phyloP scores from a whole-genome alignment of 78 protist species.

The Salpingoeca rosetta region DNA sequence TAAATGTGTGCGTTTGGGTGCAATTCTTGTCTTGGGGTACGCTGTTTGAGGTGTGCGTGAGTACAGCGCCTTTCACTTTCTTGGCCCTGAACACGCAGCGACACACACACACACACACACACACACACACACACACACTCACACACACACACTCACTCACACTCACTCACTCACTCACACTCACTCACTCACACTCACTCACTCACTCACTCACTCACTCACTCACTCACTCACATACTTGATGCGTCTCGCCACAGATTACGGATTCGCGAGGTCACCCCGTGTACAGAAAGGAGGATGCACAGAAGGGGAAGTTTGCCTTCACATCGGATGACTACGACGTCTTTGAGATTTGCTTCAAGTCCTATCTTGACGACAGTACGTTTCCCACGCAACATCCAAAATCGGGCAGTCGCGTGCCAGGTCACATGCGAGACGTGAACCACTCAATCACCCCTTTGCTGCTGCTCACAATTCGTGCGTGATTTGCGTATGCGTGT shows the following conservation, averaged over 20 bases:
- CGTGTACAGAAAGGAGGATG: conserved; percentile 2
- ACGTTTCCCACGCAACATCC: background rate
- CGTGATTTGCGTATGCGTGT: too few relatives aligned
- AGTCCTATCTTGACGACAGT: background rate
- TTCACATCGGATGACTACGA: conserved; percentile 3
- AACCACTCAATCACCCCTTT: too few relatives aligned
- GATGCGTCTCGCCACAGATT: background rate
- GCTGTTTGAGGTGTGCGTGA: too few relatives aligned
- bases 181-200: background rate
- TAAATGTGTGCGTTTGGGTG: background rate
- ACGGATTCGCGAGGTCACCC: background rate
- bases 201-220: background rate
- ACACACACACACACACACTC: background rate
- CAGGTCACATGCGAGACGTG: too few relatives aligned
- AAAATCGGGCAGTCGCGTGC: background rate
- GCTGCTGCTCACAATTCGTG: background rate
- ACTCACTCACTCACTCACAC: background rate
- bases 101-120: background rate
- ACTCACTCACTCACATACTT: background rate
- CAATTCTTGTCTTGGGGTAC: too few relatives aligned
- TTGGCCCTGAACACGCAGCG: background rate
- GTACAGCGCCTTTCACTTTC: background rate
- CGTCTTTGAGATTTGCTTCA: conserved; percentile 20
- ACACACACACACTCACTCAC: background rate
- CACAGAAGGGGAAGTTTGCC: background rate